Base-by-base conservation (phyloP, 169 alveolate species). In the Babesia ovis region DNA sequence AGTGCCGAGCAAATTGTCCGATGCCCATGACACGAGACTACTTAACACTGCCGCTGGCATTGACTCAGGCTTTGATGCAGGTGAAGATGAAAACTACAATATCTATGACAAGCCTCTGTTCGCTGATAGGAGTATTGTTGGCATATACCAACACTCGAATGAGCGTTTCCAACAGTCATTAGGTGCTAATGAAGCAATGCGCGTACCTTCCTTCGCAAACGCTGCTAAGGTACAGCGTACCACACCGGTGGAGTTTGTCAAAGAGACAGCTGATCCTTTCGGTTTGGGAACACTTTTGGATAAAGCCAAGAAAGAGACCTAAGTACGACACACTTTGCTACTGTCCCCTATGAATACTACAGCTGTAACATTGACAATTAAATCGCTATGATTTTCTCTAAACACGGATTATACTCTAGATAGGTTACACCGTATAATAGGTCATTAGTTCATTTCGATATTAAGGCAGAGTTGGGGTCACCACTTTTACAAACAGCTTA, bases 61-160 rank as follows among this genome's bases (percentile, higher is more conserved):
- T 18, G 97, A 88, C 64, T 84, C 95, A n/a, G 97, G 79, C 55
- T 93, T 79, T 73, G 75, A 87, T 29, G 93, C 84, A n/a, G 97
- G 96, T 32, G 89, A 88, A 27, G 96, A 94, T 39, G 98, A 96
- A 58, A 92, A 91, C 42, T 91, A 94, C 76, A 89, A 91, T 68
- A 86, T 94, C 27, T 96, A 91, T 68, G 98, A 93, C 77, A 91
- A 92, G 67, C 98, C 98, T 12, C 85, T 96, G 64, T 95, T 94
- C 68, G 91, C 94, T 18, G 96, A 93, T 55, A 74, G 96, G n/a
- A 69, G 82, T 39, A 80, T 85, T 27, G 91, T 81, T 12, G 72
- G 71, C 48, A 80, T 84, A 20, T 89, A 89, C 39, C 84, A 74
- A 60, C 91, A 85, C 73, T 59, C 84, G 51, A 84, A 73, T 67